These are phyloP conservation scores for Wallacemonas sp. DNA, from an alignment of 208 protist species.

Conservation along the genomic window DNA sequence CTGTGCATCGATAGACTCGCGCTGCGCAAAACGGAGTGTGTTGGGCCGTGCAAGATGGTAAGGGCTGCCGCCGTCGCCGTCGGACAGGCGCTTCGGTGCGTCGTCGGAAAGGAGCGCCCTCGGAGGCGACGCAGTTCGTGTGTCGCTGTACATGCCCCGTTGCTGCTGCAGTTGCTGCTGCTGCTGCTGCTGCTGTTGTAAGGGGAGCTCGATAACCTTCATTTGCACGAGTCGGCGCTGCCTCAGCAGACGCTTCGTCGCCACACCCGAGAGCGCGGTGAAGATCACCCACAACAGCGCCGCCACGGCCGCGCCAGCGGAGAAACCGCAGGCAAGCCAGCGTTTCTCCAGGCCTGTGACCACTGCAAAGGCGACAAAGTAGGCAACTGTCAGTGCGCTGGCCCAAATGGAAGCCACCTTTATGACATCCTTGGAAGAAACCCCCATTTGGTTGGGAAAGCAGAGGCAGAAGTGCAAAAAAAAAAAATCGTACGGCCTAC, in stretches of 20 bases:
- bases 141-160: no score
- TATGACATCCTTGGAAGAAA: conserved; percentile 12
- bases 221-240: conserved; percentile 14
- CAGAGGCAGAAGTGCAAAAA: neutral
- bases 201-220: conserved; percentile 15
- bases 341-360: conserved; percentile 25
- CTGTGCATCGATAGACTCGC: neutral
- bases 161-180: conserved; percentile 10
- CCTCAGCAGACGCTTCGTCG: neutral
- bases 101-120: neutral
- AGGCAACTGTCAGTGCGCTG: conserved; percentile 26
- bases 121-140: no score
- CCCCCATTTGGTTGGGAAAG: neutral
- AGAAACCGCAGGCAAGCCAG: conserved; percentile 38
- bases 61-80: neutral
- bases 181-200: neutral
- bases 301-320: conserved; percentile 19
- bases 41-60: neutral
- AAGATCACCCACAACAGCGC: conserved; percentile 25
- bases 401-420: conserved; percentile 24
- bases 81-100: neutral
- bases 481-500: no score
- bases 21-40: neutral
- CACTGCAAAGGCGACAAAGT: conserved; percentile 42
- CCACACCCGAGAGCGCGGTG: neutral